Conservation (phyloP, 108 stramenopile genomes). For the Heterococcus sp. region DNA sequence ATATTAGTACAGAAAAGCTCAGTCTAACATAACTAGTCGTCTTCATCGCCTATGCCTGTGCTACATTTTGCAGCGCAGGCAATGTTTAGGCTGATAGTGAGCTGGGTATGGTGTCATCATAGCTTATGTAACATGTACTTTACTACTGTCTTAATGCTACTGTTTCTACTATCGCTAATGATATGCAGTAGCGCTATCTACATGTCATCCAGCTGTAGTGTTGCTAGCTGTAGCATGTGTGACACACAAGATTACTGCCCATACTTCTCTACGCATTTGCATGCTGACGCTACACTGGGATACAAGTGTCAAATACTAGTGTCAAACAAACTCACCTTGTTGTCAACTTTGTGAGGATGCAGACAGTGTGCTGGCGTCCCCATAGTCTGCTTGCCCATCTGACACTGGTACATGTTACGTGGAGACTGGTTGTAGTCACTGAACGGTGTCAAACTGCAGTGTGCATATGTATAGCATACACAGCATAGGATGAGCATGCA, state of each 20-base stretch:
- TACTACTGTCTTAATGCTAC: too few relatives aligned
- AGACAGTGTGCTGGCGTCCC: slow-evolving; percentile 91
- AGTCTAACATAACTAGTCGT: not conserved
- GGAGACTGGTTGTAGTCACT: slow-evolving; percentile 96
- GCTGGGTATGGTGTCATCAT: not conserved
- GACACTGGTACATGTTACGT: slow-evolving; percentile 95
- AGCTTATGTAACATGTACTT: too few relatives aligned
- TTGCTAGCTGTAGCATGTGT: too few relatives aligned
- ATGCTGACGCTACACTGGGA: too few relatives aligned
- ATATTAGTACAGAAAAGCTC: not conserved
- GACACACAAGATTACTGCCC: too few relatives aligned
- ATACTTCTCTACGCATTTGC: too few relatives aligned
- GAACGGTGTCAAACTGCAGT: slow-evolving; percentile 18
- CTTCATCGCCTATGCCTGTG: not conserved
- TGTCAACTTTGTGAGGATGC: slow-evolving; percentile 80
- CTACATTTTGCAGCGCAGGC: not conserved
- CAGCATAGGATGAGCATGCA: too few relatives aligned
- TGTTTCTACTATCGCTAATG: too few relatives aligned
- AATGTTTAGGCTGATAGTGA: not conserved
- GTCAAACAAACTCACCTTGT: slow-evolving; percentile 64
- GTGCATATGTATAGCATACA: too few relatives aligned
- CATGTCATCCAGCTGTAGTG: too few relatives aligned
- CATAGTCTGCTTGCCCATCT: slow-evolving; percentile 99
- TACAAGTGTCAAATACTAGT: not conserved
- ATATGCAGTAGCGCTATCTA: too few relatives aligned